Conservation (phyloP, 306 rosid genomes). For the Clitoria ternatea region DNA sequence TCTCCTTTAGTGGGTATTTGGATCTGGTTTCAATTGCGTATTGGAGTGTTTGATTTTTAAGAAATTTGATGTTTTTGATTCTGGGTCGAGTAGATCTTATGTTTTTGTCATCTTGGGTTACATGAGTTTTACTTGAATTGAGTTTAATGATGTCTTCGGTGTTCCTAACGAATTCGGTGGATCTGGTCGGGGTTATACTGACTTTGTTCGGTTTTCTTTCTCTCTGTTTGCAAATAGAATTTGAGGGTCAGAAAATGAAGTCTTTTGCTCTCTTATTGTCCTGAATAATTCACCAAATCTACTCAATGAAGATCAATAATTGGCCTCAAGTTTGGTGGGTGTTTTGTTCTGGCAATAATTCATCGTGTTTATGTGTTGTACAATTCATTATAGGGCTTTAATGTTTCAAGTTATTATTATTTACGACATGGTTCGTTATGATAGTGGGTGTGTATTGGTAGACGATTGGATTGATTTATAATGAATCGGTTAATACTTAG, state of each 20-base stretch:
- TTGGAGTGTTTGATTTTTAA: background rate
- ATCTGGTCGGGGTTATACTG: slow-evolving; percentile 9
- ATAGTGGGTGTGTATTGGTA: background rate
- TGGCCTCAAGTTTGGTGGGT: background rate
- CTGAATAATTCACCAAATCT: background rate
- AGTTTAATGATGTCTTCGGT: background rate
- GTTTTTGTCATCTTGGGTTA: background rate
- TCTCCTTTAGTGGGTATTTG: background rate
- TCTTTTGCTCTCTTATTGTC: background rate
- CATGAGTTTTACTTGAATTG: background rate
- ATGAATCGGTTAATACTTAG: background rate
- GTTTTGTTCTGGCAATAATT: background rate
- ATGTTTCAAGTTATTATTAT: background rate
- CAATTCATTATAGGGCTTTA: background rate
- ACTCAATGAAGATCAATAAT: background rate
- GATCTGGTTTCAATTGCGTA: slow-evolving; percentile 19
- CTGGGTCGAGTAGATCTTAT: slow-evolving; percentile 21
- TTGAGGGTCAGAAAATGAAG: background rate
- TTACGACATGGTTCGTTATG: background rate
- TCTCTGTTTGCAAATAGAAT: slow-evolving; percentile 1
- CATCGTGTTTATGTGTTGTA: background rate
- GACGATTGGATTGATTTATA: background rate
- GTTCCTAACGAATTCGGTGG: background rate
- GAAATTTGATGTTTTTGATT: background rate
- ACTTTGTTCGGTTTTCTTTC: background rate